These are phyloP conservation scores for Rhizopogon sp. DNA, from an alignment of 768 basidiomycete species.

Conservation along the genomic window DNA sequence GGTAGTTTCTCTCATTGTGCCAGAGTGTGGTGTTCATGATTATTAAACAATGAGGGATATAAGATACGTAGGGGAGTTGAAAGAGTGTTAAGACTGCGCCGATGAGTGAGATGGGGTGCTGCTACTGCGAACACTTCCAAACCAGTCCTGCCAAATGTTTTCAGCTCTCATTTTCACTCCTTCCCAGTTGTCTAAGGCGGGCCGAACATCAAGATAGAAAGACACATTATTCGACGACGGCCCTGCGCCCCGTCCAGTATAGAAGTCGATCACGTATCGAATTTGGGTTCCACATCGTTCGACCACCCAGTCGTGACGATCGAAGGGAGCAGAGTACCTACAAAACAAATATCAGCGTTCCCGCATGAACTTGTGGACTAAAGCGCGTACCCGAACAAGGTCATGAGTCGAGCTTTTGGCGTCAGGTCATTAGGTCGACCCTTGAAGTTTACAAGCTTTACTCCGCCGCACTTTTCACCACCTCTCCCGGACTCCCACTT, in stretches of 20 bases:
- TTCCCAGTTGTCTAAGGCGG: constrained; percentile 93
- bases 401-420: constrained; percentile 77
- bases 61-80: not conserved
- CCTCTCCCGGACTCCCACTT: constrained; percentile 82
- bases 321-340: constrained; percentile 93
- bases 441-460: constrained; percentile 85
- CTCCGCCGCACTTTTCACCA: constrained; percentile 75
- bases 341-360: not conserved
- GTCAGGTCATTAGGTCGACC: constrained; percentile 79
- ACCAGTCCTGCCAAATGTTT: constrained; percentile 43
- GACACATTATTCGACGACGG: constrained; percentile 53
- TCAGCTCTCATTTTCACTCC: constrained; percentile 79
- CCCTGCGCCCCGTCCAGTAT: constrained; percentile 65
- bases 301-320: constrained; percentile 95
- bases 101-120: constrained; percentile 12
- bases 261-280: constrained; percentile 98
- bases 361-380: not conserved
- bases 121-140: constrained; percentile 17
- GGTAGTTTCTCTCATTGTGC: constrained; percentile 10
- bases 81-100: constrained; percentile 4
- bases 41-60: constrained; percentile 1
- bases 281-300: constrained; percentile 87
- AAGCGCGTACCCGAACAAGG: constrained; percentile 72
- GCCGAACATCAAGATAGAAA: constrained; percentile 92
- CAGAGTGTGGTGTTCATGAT: constrained; percentile 8